Base-by-base conservation (phyloP, 2,329 filamentous ascomycete genomes). In the Elsinoe batatas region DNA sequence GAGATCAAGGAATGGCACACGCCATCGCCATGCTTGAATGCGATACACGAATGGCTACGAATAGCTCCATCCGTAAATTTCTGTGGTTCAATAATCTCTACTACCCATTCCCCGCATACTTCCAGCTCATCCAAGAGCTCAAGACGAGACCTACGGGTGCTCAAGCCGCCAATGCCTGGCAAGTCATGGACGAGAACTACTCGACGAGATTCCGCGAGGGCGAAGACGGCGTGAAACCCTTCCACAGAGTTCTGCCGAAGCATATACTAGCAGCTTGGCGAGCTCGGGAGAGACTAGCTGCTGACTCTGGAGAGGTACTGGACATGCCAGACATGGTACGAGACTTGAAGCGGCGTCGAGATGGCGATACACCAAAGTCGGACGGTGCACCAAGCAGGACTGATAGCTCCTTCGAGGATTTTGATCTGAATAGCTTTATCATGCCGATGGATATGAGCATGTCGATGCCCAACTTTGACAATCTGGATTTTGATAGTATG, bases 261-360 rank as follows among this genome's bases (percentile, higher is more conserved):
- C 72, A 79, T 15, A 79, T 85, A 38, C 68, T 85, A 57, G 83
- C 81, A 62, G 81, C 81, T 0, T 85, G 82, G 82, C 76, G 79
- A 42, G 78, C 78, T 2, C 76, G 77, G 13, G 65, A 70, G 55
- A 37, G 56, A 33, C 55, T 17, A 3, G 40, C 40, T 12, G 40
- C 17, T 5, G 40, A 44, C 10, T 15, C 40, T 17, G 40, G 40
- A 26, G 17, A 22, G 13, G 2, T 12, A 22, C 40, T 44, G 20
- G 18, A 18, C 13, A 44, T 44, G 17, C 40, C 40, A 10, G 40
- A 44, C 6, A 22, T 53, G 18, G 13, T 38, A 8, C 20, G 30
- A 15, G 20, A 37, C 15, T 13, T 37, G 33, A 37, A 30, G 26
- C 18, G 49, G 5, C 17, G 32, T 20, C 15, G 32, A 13, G 20